Conservation (phyloP, 1,284 basidiomycete genomes). For the Naganishia liquefaciens region DNA sequence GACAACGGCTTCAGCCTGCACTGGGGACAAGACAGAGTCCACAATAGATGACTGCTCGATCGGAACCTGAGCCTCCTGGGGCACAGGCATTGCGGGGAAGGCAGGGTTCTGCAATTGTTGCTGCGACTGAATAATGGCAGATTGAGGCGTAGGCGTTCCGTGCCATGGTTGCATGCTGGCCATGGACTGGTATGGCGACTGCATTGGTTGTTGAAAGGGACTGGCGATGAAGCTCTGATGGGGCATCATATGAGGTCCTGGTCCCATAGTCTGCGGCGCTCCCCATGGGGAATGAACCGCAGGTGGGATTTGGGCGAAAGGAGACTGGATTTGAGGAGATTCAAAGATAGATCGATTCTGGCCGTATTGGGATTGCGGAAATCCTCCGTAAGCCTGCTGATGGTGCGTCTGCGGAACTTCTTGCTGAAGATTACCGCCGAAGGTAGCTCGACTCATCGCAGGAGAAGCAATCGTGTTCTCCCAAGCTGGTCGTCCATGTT, state of each 20-base stretch:
- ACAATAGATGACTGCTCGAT: constrained; percentile 33
- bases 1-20: constrained; percentile 25
- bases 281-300: constrained; percentile 21
- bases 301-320: constrained; percentile 15
- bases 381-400: constrained; percentile 21
- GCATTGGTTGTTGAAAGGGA: constrained; percentile 24
- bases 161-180: constrained; percentile 25
- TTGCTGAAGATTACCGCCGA: constrained; percentile 13
- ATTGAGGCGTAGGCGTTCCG: constrained; percentile 19
- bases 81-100: constrained; percentile 40
- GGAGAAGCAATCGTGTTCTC: constrained; percentile 29
- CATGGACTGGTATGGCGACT: constrained; percentile 19
- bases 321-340: constrained; percentile 32
- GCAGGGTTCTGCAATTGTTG: constrained; percentile 20
- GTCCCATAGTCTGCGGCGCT: constrained; percentile 9
- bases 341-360: constrained; percentile 32
- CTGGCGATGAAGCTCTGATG: constrained; percentile 5
- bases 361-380: constrained; percentile 29
- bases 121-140: constrained; percentile 11
- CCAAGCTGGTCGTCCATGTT: constrained; percentile 30
- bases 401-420: constrained; percentile 19
- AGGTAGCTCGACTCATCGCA: constrained; percentile 24
- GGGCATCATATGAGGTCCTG: constrained; percentile 11
- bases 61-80: constrained; percentile 36
- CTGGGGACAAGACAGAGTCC: constrained; percentile 27